Conservation (phyloP, 805 yeast species). For the Starmera amethionina region DNA sequence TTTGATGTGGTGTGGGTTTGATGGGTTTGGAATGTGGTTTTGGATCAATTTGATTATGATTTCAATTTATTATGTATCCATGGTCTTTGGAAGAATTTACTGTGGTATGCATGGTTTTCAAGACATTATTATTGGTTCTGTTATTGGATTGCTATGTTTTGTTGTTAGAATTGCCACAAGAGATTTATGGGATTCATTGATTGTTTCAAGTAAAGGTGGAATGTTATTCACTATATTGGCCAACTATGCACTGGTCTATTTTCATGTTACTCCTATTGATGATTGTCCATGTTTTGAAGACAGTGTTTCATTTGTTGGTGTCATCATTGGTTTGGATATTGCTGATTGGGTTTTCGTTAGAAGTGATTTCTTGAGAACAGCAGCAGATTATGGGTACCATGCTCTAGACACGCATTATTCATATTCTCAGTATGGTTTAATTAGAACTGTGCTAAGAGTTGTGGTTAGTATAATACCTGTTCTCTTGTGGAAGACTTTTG, state of each 20-base stretch:
- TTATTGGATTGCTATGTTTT: constrained; percentile 50
- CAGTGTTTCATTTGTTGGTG: constrained; percentile 87
- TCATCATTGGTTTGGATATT: constrained; percentile 65
- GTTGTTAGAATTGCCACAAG: constrained; percentile 34
- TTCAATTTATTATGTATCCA: constrained; percentile 45
- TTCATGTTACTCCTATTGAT: constrained; percentile 80
- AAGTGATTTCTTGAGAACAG: constrained; percentile 2
- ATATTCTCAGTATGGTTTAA: constrained; percentile 31
- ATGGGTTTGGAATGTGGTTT: constrained; percentile 1
- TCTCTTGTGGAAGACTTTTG: constrained; percentile 60
- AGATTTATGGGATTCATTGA: constrained; percentile 34
- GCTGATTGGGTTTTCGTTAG: constrained; percentile 18
- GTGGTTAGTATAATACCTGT: constrained; percentile 53
- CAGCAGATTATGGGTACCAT: constrained; percentile 8
- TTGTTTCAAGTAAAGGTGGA: constrained; percentile 22
- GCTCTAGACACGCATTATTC: constrained; percentile 31
- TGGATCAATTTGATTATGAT: constrained; percentile 3
- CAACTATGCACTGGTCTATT: constrained; percentile 43
- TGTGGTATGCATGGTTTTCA: constrained; percentile 97
- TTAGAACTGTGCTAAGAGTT: constrained; percentile 36
- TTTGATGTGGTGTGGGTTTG: constrained; percentile 9
- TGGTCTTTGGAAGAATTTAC: constrained; percentile 75
- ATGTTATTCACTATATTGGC: constrained; percentile 28
- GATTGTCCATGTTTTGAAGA: constrained; percentile 96
- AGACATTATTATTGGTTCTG: constrained; percentile 59